Evolutionary conservation across 2,329 filamentous ascomycete species (phyloP).

Genomic region (Pseudogymnoascus sp.): DNA sequence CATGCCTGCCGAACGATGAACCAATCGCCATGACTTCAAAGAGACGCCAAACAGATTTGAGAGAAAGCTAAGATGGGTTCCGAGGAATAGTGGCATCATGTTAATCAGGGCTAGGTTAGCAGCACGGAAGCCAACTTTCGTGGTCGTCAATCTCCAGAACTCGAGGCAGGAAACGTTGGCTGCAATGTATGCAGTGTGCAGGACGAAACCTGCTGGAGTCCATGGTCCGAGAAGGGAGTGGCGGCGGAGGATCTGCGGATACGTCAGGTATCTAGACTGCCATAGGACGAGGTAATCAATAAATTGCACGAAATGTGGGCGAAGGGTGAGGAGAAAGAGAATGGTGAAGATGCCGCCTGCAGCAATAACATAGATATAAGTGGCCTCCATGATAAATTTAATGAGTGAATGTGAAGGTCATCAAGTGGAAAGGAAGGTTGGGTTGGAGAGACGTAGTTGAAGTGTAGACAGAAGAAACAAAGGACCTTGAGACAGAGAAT

Average conservation of each 20-base stretch:
- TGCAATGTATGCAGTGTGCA: slow-evolving; percentile 12
- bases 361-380: slow-evolving; percentile 21
- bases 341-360: slow-evolving; percentile 21
- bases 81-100: slow-evolving; percentile 16
- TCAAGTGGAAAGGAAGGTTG: too few species aligned
- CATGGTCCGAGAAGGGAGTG: slow-evolving; percentile 19
- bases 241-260: slow-evolving; percentile 20
- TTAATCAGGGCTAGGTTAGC: slow-evolving; percentile 18
- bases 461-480: not conserved
- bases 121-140: not conserved
- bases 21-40: slow-evolving; percentile 10
- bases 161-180: not conserved
- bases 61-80: slow-evolving; percentile 13
- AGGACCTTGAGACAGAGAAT: not conserved
- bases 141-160: not conserved
- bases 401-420: too few species aligned
- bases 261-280: slow-evolving; percentile 21
- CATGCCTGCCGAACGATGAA: slow-evolving; percentile 17
- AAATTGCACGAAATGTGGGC: slow-evolving; percentile 12
- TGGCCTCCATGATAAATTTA: not conserved
- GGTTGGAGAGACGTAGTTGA: not conserved
- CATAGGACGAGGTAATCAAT: slow-evolving; percentile 16
- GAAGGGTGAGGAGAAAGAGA: slow-evolving; percentile 19
- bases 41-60: slow-evolving; percentile 16
- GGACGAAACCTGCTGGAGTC: slow-evolving; percentile 18